A percentile compares a stretch with the other conserved stretches of the same genome.
These are phyloP conservation scores for Coniophora puteana DNA, from an alignment of 1,284 basidiomycete species.

Conservation along the genomic window DNA sequence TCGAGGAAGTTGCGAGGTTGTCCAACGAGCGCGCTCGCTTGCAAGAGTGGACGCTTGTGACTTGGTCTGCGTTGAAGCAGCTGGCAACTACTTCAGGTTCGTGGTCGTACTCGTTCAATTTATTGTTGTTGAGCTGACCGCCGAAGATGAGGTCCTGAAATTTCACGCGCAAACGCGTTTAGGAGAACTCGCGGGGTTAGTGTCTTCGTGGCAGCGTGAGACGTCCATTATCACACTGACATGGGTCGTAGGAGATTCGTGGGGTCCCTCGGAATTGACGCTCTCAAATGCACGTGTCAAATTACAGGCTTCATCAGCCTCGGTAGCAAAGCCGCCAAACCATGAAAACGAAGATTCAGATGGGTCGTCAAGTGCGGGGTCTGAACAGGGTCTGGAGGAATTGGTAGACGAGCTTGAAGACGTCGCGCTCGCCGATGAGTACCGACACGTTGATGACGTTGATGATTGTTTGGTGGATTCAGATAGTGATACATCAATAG, in stretches of 20 bases:
- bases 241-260: background rate
- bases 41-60: conserved; percentile 12
- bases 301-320: background rate
- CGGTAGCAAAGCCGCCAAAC: background rate
- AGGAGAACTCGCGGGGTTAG: background rate
- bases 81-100: background rate
- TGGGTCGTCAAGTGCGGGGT: no score
- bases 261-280: background rate
- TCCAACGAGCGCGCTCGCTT: conserved; percentile 7
- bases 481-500: no score
- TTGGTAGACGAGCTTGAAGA: background rate
- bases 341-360: background rate
- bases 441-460: background rate
- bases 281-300: background rate
- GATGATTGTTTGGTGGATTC: background rate
- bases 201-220: background rate
- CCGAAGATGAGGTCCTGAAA: background rate
- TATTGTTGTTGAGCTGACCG: background rate
- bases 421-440: background rate
- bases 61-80: background rate
- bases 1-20: conserved; percentile 11
- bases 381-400: background rate
- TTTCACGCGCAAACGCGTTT: background rate
- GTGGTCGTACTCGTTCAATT: background rate
- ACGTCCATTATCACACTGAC: background rate